Base-by-base conservation (phyloP, 768 basidiomycete genomes). In the Suillus occidentalis region DNA sequence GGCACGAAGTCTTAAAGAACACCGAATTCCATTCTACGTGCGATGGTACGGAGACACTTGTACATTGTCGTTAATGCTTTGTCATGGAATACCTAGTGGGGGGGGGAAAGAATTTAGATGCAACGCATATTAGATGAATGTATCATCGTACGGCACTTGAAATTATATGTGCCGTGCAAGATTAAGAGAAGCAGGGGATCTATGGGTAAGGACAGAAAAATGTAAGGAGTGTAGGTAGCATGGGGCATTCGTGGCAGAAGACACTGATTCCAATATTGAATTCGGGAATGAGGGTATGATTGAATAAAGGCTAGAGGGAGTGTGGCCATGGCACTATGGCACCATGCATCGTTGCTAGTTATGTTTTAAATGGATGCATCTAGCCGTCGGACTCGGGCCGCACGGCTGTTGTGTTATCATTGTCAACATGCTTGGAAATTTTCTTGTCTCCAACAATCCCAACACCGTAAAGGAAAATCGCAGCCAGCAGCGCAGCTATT, bases 401-500 rank as follows among this genome's bases (percentile, higher is more conserved):
- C 50, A 66, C 67, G 2, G 59, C 67, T 5, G 69, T 64, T 2
- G 74, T 77, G 57, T 66, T 64, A 59, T 77, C 68, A 5, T 62
- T 71, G 9, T 61, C 60, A 28, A 60, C 56, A 31, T 71, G 4
- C 58, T 65, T 22, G 12, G 22, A 9, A 34, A 16, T 60, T 36
- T 62, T 28, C 45, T 56, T n/a, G 63, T 78, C 71, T 16, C 83
- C 83, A 16, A 84, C 75, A 31, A 82, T 63, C 25, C 83, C 83
- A 16, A 79, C 80, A 0, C 74, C 70, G 5, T 78, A 75, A 36
- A 84, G 72, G 73, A 79, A 81, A n/a, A 81, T 13, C 6, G 63
- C 69, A 10, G 75, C 77, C 16, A 83, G 60, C 4, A 81, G 10
- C 20, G 75, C 61, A 42, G 72, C 78, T 78, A 64, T 52, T 18